These are phyloP conservation scores for Solanum corneliomulleri DNA, from an alignment of 257 asterid species.

Conservation along the genomic window DNA sequence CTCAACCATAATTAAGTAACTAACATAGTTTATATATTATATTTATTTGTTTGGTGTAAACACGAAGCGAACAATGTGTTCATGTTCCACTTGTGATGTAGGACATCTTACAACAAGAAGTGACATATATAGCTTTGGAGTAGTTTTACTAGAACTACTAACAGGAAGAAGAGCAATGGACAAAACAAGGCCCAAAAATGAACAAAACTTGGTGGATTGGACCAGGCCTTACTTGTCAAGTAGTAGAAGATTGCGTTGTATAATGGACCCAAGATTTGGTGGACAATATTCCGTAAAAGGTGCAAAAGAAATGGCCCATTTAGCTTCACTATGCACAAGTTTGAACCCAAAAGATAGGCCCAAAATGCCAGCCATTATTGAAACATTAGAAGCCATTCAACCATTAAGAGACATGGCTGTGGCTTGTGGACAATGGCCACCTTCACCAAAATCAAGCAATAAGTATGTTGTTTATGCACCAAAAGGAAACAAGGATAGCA, in stretches of 20 bases:
- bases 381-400: conserved; percentile 60
- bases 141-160: conserved; percentile 62
- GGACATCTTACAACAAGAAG: conserved; percentile 89
- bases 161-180: conserved; percentile 88
- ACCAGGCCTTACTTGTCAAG: conserved; percentile 55
- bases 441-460: conserved; percentile 27
- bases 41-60: background rate
- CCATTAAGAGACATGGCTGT: conserved; percentile 64
- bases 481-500: background rate
- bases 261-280: conserved; percentile 60
- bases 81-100: conserved; percentile 10
- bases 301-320: conserved; percentile 57
- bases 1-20: background rate
- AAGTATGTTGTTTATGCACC: conserved; percentile 11
- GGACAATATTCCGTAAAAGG: conserved; percentile 85
- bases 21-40: background rate
- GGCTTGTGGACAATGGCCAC: conserved; percentile 61
- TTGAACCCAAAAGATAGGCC: conserved; percentile 82
- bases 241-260: conserved; percentile 46
- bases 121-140: conserved; percentile 89
- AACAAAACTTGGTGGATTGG: conserved; percentile 77
- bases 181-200: conserved; percentile 49
- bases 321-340: conserved; percentile 68
- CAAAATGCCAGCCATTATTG: conserved; percentile 67
- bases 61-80: background rate